These are phyloP conservation scores for Porpolomopsis calyptriformis DNA, from an alignment of 768 basidiomycete genomes.

Conservation along the genomic window DNA sequence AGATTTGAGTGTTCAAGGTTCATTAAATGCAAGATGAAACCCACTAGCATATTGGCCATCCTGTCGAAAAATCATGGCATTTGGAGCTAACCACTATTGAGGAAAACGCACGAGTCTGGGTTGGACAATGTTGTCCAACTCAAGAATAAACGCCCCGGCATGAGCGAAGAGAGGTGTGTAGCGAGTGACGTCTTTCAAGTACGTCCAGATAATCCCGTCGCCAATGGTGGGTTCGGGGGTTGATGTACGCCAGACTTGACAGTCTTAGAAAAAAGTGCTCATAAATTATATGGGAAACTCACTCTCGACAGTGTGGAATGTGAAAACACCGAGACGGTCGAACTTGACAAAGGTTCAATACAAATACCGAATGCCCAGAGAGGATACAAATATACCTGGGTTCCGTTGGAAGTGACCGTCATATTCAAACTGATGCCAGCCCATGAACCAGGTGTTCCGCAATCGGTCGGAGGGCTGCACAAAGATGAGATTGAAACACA, in stretches of 20 bases:
- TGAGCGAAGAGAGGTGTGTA: conserved; percentile 62
- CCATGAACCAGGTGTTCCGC: conserved; percentile 64
- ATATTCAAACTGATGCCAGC: conserved; percentile 66
- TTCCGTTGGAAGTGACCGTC: conserved; percentile 69
- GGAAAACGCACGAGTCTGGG: conserved; percentile 24
- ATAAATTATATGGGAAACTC: conserved; percentile 13
- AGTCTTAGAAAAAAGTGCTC: not conserved
- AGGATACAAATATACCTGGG: conserved; percentile 26
- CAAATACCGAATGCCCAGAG: not conserved
- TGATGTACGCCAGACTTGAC: conserved; percentile 65
- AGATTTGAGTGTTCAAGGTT: not conserved
- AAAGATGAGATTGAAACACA: not conserved
- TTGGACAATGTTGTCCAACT: conserved; percentile 61
- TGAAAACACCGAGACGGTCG: conserved; percentile 62
- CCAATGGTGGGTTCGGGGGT: conserved; percentile 63
- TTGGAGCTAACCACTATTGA: not conserved
- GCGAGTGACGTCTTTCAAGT: conserved; percentile 63
- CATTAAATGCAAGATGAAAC: conserved; percentile 10
- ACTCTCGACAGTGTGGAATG: conserved; percentile 73
- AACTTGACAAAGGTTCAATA: conserved; percentile 20
- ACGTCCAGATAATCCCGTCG: conserved; percentile 71
- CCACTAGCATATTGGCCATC: conserved; percentile 64
- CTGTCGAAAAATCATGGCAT: not conserved
- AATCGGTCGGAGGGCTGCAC: conserved; percentile 57
- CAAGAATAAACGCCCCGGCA: conserved; percentile 58